Evolutionary conservation across 495 filamentous ascomycete species (phyloP), one percentile per base, ranked within the genome.

Genomic region (Lasiosphaeria hispida): DNA sequence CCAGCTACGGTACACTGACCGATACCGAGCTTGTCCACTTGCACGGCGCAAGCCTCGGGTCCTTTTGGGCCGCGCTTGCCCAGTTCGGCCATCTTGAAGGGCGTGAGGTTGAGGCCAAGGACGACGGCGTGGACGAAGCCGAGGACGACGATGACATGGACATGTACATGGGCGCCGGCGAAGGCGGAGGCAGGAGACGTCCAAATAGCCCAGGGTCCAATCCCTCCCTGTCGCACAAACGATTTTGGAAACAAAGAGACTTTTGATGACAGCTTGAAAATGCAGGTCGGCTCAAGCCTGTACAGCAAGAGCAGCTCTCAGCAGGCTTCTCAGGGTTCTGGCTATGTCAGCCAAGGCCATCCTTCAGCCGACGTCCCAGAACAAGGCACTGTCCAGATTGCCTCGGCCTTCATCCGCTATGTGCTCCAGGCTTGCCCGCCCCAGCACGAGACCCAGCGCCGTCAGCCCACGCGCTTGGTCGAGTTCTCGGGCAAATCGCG

Each of bases 341-440:
- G 42, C 42, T 44, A 44, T 44, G 42, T 17, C 42, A 44, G 42
- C 42, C 42, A 44, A 44, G 42, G 42, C 42, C 14, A 14, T n/a
- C 8, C 8, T 44, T 9, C 14, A 44, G 42, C 42, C 9, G 42
- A 17, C 9, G 42, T 44, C 42, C 42, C 42, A 44, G 42, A 10
- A n/a, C n/a, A n/a, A n/a, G 42, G 42, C 42, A 44, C 42, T 17
- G 42, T 44, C 42, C 14, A 17, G 42, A 44, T 44, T 44, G 42
- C 42, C 42, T 44, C 42, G 9, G 42, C 9, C 42, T 17, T 44
- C 42, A 44, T 17, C 42, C 42, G 42, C 42, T 17, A 44, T 14
- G 8, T 44, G 14, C 42, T 44, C 42, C 14, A 44, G 42, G 42
- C 9, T 10, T 17, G 42, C 42, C 14, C 14, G 42, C 42, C 42